These are phyloP conservation scores for Pythium chondricola DNA, from an alignment of 352 stramenopile species.

Conservation along the genomic window DNA sequence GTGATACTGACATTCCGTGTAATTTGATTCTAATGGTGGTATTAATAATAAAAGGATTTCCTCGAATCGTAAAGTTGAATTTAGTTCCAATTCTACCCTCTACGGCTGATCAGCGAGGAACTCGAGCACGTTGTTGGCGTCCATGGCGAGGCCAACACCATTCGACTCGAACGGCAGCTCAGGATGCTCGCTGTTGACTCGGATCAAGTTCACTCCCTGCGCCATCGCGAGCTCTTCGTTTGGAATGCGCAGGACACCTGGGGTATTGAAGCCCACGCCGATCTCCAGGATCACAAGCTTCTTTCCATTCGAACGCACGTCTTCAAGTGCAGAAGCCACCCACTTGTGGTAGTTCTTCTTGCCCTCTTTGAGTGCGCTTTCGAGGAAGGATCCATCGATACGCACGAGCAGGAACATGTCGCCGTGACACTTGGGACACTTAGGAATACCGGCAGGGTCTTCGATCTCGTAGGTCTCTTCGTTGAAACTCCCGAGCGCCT, in stretches of 20 bases:
- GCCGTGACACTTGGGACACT: conserved; percentile 44
- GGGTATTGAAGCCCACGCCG: conserved; percentile 69
- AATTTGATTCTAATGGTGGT: no score
- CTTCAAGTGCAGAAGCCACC: conserved; percentile 22
- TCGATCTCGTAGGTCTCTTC: conserved; percentile 47
- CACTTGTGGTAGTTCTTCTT: conserved; percentile 35
- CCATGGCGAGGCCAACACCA: conserved; percentile 33
- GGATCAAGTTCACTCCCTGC: conserved; percentile 43
- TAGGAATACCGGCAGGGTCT: conserved; percentile 38
- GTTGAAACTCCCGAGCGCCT: conserved; percentile 42
- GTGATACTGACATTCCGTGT: no score
- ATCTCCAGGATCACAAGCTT: conserved; percentile 69
- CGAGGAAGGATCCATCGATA: conserved; percentile 42
- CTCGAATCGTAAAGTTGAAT: no score
- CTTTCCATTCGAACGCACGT: conserved; percentile 30
- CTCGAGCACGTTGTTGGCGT: conserved; percentile 39
- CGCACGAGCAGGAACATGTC: conserved; percentile 45
- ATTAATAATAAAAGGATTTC: no score
- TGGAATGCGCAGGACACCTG: conserved; percentile 44
- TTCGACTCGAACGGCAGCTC: conserved; percentile 51
- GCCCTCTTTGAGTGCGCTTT: conserved; percentile 31
- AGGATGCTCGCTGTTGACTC: conserved; percentile 45
- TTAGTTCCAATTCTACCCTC: no score
- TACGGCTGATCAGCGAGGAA: conserved; percentile 23
- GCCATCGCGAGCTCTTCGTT: conserved; percentile 40